Conservation (phyloP, 108 stramenopile genomes). For the Nannochloropsis salina region DNA sequence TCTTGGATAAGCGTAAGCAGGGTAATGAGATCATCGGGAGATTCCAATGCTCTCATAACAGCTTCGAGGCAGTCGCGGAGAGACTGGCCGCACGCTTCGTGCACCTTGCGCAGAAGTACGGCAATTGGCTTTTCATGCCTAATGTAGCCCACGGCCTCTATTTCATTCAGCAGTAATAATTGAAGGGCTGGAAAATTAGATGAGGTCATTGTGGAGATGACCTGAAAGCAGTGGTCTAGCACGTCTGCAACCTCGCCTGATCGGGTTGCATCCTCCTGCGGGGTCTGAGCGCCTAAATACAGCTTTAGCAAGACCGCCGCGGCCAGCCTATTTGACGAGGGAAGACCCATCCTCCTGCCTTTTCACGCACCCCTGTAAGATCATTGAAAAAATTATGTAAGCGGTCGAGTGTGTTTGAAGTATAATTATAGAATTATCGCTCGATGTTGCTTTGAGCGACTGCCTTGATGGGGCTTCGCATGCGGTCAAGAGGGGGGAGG, state of each 20-base stretch:
- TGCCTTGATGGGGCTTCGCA: no score
- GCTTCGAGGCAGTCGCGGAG: not conserved
- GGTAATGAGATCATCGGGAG: not conserved
- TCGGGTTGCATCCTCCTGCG: not conserved
- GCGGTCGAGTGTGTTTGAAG: no score
- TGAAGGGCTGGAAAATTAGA: not conserved
- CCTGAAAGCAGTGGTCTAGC: not conserved
- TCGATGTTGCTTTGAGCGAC: no score
- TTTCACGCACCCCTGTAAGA: not conserved
- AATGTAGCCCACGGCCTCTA: not conserved
- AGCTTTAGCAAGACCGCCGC: not conserved
- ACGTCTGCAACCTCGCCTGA: not conserved
- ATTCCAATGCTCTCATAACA: slow-evolving; percentile 5
- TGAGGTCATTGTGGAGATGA: not conserved
- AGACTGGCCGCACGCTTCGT: not conserved
- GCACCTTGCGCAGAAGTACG: not conserved
- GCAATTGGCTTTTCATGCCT: not conserved
- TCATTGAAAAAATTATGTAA: not conserved
- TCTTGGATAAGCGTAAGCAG: not conserved
- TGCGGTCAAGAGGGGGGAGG: no score
- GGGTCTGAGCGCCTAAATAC: not conserved
- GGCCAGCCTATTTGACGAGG: not conserved
- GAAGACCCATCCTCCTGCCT: not conserved
- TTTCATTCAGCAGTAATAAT: not conserved
- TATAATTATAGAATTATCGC: no score